phyloP scores from a whole-genome alignment of 495 filamentous ascomycete species.

The Podospora comata region DNA sequence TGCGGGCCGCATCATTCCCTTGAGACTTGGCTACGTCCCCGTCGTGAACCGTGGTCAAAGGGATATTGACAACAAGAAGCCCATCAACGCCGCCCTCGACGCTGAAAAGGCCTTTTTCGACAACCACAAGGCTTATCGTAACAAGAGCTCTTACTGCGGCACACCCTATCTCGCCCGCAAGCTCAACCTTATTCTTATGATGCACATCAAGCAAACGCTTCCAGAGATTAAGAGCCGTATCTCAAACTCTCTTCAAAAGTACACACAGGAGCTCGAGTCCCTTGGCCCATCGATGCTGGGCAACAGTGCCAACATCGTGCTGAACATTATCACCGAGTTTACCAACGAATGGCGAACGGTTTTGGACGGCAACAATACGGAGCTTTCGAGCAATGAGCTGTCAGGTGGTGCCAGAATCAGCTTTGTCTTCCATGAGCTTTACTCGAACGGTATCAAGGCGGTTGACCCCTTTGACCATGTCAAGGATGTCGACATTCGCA shows the following conservation, averaged over 20 bases:
- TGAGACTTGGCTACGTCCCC: slow-evolving; percentile 94
- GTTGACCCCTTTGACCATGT: slow-evolving; percentile 97
- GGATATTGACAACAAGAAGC: slow-evolving; percentile 95
- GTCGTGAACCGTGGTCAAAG: slow-evolving; percentile 99
- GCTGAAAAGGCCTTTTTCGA: slow-evolving; percentile 97
- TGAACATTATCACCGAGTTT: slow-evolving; percentile 99
- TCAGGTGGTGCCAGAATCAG: slow-evolving; percentile 98
- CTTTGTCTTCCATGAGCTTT: slow-evolving; percentile 98
- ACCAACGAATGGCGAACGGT: slow-evolving; percentile 95
- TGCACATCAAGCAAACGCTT: slow-evolving; percentile 99
- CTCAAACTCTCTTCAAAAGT: slow-evolving; percentile 86
- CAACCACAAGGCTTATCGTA: slow-evolving; percentile 96
- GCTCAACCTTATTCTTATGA: slow-evolving; percentile 98
- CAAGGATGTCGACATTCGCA: slow-evolving; percentile 97
- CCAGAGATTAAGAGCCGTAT: slow-evolving; percentile 98
- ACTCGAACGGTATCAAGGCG: slow-evolving; percentile 96
- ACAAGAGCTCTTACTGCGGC: slow-evolving; percentile 97
- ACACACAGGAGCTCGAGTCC: slow-evolving; percentile 71
- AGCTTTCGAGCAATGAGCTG: slow-evolving; percentile 88
- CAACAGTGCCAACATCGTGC: slow-evolving; percentile 90
- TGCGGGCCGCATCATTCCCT: slow-evolving; percentile 93
- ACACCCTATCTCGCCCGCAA: slow-evolving; percentile 96
- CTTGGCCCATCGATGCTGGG: slow-evolving; percentile 95
- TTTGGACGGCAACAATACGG: slow-evolving; percentile 92
- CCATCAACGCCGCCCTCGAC: slow-evolving; percentile 89